Evolutionary conservation across 2,329 filamentous ascomycete species (phyloP).

Genomic region (Aureobasidium zeae): DNA sequence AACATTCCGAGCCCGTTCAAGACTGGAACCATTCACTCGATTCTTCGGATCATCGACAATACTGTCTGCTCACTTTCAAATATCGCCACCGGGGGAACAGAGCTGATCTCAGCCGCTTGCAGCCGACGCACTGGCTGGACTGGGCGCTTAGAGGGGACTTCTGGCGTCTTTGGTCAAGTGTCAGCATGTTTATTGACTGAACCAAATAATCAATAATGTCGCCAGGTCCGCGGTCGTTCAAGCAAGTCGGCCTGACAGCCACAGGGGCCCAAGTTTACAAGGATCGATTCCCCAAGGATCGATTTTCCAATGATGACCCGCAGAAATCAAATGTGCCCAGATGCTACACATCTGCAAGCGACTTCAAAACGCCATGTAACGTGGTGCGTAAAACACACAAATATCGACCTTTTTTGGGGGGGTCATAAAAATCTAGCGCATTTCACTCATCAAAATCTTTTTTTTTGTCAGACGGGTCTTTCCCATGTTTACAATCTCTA

Average conservation of each 20-base stretch:
- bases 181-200: conserved; percentile 4
- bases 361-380: conserved; percentile 26
- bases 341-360: conserved; percentile 18
- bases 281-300: conserved; percentile 23
- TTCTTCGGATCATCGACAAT: too few relatives aligned
- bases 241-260: conserved; percentile 7
- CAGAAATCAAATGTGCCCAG: conserved; percentile 6
- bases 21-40: too few relatives aligned
- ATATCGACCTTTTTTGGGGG: too few relatives aligned
- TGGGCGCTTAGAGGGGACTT: conserved; percentile 3
- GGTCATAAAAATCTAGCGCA: not conserved
- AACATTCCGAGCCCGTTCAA: too few relatives aligned
- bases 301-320: conserved; percentile 21
- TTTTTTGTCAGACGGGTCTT: conserved; percentile 32
- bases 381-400: conserved; percentile 24
- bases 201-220: not conserved
- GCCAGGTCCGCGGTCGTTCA: conserved; percentile 1
- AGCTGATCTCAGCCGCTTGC: not conserved
- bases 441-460: conserved; percentile 5
- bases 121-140: not conserved
- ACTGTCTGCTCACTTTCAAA: too few relatives aligned
- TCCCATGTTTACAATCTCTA: conserved; percentile 40
- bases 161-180: not conserved
- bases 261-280: conserved; percentile 13
- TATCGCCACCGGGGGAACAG: too few relatives aligned